Percentiles rank a stretch among this genome's conserved stretches.
These are phyloP conservation scores for Taiwanofungus camphoratus DNA, from an alignment of 1,284 basidiomycete species.

Conservation along the genomic window DNA sequence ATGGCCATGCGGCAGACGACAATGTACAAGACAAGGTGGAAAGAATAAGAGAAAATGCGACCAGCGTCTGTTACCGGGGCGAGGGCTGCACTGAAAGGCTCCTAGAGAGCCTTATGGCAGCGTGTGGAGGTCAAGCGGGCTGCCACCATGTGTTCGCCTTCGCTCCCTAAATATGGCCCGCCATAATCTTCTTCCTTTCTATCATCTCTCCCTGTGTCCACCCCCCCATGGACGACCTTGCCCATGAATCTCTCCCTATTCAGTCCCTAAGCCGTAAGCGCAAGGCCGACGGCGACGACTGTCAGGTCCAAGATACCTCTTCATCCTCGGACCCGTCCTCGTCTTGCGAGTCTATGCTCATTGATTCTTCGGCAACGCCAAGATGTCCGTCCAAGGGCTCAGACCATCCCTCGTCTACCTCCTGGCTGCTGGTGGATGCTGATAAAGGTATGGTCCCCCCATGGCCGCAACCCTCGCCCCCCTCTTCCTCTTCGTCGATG, in stretches of 20 bases:
- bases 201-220: slow-evolving; percentile 20
- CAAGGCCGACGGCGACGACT: slow-evolving; percentile 47
- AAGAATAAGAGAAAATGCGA: slow-evolving; percentile 7
- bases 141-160: slow-evolving; percentile 29
- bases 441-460: slow-evolving; percentile 16
- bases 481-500: slow-evolving; percentile 17
- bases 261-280: slow-evolving; percentile 43
- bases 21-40: slow-evolving; percentile 2
- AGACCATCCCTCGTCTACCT: slow-evolving; percentile 19
- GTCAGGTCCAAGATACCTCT: slow-evolving; percentile 22
- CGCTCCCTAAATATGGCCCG: slow-evolving; percentile 30
- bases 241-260: slow-evolving; percentile 38
- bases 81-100: slow-evolving; percentile 9
- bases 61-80: slow-evolving; percentile 7
- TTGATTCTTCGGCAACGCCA: slow-evolving; percentile 29
- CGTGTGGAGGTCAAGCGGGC: slow-evolving; percentile 25
- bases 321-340: slow-evolving; percentile 21
- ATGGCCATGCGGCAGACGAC: neutral
- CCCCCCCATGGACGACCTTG: slow-evolving; percentile 47
- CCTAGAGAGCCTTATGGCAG: slow-evolving; percentile 22
- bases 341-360: slow-evolving; percentile 22
- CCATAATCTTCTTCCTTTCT: slow-evolving; percentile 25
- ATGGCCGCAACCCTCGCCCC: slow-evolving; percentile 16
- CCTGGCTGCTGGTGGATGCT: slow-evolving; percentile 22
- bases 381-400: slow-evolving; percentile 31